Conservation (phyloP, 441 rosid genomes). For the Gossypium armourianum region DNA sequence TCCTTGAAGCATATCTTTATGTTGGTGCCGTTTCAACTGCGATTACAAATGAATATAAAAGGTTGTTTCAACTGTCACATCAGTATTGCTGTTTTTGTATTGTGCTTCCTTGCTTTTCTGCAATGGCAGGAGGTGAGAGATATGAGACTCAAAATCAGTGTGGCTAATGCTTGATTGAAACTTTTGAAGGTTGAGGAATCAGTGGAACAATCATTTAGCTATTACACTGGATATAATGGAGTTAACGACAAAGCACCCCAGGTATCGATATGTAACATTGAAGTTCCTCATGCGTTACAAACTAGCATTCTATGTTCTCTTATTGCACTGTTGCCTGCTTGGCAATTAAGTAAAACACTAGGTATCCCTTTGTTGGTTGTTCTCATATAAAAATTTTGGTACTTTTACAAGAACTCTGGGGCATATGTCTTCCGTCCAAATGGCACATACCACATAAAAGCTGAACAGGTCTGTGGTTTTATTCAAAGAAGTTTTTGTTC, state of each 20-base stretch:
- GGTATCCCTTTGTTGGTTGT: conserved; percentile 10
- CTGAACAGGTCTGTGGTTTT: conserved; percentile 50
- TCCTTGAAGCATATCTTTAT: conserved; percentile 8
- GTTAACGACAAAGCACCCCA: conserved; percentile 57
- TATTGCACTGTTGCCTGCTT: not conserved
- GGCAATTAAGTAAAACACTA: conserved; percentile 7
- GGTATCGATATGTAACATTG: conserved; percentile 32
- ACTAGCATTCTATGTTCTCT: not conserved
- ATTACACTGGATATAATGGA: conserved; percentile 66
- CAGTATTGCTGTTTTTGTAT: not conserved
- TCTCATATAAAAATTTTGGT: conserved; percentile 8
- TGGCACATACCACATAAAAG: conserved; percentile 54
- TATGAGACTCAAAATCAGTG: not conserved
- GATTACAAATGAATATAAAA: not conserved
- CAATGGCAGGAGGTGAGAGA: not conserved
- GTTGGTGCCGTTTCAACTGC: not conserved
- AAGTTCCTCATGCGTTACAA: conserved; percentile 7
- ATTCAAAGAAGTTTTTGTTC: conserved; percentile 7
- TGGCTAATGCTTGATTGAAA: conserved; percentile 24
- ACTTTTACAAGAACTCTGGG: conserved; percentile 54
- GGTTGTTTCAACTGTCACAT: conserved; percentile 4
- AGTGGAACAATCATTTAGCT: conserved; percentile 55
- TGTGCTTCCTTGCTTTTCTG: conserved; percentile 9
- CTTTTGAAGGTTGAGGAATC: conserved; percentile 53
- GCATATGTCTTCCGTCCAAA: conserved; percentile 97